phyloP scores from a whole-genome alignment of 495 filamentous ascomycete species.

The Polyplosphaeria fusca region DNA sequence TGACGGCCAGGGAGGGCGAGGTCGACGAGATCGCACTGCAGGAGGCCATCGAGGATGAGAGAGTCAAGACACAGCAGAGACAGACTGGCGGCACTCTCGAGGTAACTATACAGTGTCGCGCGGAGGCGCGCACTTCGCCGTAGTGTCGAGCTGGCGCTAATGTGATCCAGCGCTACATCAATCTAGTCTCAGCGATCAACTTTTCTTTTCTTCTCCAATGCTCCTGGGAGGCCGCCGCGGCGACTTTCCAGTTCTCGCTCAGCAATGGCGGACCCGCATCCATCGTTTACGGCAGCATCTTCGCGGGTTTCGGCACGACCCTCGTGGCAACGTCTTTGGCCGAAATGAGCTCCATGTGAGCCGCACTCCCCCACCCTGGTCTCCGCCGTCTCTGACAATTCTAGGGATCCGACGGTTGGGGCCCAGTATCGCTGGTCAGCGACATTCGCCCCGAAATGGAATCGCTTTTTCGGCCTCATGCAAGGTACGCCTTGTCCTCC shows the following conservation, averaged over 20 bases:
- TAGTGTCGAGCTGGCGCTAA: not conserved
- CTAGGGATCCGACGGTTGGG: conserved; percentile 27
- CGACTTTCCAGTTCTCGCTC: conserved; percentile 29
- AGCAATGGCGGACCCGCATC: conserved; percentile 41
- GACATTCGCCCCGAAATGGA: conserved; percentile 45
- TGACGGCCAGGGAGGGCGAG: conserved; percentile 7
- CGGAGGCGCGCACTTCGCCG: too few species aligned
- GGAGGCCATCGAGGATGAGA: conserved; percentile 20
- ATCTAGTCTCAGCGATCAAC: conserved; percentile 23
- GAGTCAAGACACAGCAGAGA: conserved; percentile 1
- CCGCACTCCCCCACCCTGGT: not conserved
- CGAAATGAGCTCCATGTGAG: conserved; percentile 43
- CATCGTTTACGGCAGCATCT: conserved; percentile 38
- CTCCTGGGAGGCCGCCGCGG: conserved; percentile 37
- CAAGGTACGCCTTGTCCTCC: conserved; percentile 17
- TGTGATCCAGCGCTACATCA: conserved; percentile 24
- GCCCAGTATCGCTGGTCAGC: conserved; percentile 33
- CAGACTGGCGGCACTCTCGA: conserved; percentile 20
- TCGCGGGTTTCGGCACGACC: conserved; percentile 33
- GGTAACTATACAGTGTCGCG: too few species aligned
- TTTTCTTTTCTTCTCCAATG: conserved; percentile 33
- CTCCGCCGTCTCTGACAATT: not conserved
- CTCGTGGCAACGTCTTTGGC: conserved; percentile 37
- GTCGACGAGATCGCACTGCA: conserved; percentile 11
- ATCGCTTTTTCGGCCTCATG: conserved; percentile 36